A percentile compares a stretch with the other conserved stretches of the same genome.
Conservation (phyloP, 331 rosid genomes). For the Pyrus hybrid region DNA sequence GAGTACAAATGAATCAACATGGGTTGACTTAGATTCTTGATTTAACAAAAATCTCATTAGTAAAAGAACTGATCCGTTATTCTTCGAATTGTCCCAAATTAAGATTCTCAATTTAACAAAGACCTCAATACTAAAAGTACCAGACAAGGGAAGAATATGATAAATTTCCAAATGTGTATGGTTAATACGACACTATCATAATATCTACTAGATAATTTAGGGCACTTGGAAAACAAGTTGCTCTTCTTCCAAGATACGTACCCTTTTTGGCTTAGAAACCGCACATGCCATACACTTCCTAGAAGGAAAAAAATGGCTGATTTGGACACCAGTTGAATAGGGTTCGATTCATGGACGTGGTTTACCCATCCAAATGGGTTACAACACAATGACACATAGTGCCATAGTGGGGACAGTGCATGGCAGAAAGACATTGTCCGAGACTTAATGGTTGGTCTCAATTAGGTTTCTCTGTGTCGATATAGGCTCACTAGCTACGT, state of each 20-base stretch:
- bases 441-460: not conserved
- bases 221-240: not conserved
- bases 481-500: too few relatives aligned
- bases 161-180: not conserved
- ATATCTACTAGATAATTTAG: not conserved
- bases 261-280: not conserved
- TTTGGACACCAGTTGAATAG: slow-evolving; percentile 16
- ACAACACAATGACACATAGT: not conserved
- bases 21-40: too few relatives aligned
- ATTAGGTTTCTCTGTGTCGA: too few relatives aligned
- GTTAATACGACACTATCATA: too few relatives aligned
- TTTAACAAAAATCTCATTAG: too few relatives aligned
- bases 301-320: not conserved
- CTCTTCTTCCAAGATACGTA: not conserved
- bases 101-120: not conserved
- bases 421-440: not conserved
- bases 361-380: not conserved
- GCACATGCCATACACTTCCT: too few relatives aligned
- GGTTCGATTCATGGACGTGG: not conserved
- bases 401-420: not conserved
- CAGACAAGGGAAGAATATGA: too few relatives aligned
- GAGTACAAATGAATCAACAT: too few relatives aligned
- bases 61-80: too few relatives aligned
- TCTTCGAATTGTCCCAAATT: not conserved
- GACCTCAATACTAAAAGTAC: not conserved